Evolutionary conservation across 2,329 filamentous ascomycete genomes (phyloP).

Genomic region (Byssothecium circinans): DNA sequence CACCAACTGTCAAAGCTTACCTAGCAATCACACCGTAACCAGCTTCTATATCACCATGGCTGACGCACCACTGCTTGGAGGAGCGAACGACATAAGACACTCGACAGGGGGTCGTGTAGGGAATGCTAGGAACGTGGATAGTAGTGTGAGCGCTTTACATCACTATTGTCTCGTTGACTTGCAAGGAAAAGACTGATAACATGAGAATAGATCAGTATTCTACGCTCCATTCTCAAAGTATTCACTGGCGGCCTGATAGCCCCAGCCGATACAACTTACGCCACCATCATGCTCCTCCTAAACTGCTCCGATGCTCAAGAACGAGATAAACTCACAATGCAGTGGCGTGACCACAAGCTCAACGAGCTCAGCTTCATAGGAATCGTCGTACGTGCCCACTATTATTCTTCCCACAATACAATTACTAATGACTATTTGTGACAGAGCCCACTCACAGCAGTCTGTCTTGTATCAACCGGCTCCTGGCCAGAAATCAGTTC

Average conservation of each 20-base stretch:
- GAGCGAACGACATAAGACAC: slow-evolving; percentile 2
- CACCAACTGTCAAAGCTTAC: no score
- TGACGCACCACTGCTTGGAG: slow-evolving; percentile 8
- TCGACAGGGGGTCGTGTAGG: slow-evolving; percentile 3
- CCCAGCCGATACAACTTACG: slow-evolving; percentile 10
- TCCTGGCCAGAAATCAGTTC: slow-evolving; percentile 8
- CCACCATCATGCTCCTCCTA: slow-evolving; percentile 9
- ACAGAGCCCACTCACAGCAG: slow-evolving; percentile 9
- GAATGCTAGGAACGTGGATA: slow-evolving; percentile 8
- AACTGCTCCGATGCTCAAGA: slow-evolving; percentile 4
- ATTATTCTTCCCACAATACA: neutral
- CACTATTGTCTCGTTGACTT: neutral
- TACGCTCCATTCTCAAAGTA: slow-evolving; percentile 9
- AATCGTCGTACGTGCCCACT: slow-evolving; percentile 1
- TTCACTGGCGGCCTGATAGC: slow-evolving; percentile 8
- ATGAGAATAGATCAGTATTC: neutral
- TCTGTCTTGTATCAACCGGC: slow-evolving; percentile 8
- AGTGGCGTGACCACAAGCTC: slow-evolving; percentile 12
- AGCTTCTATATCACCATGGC: slow-evolving; percentile 2
- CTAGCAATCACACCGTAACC: no score
- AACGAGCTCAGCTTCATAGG: slow-evolving; percentile 12
- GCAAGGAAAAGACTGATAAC: neutral
- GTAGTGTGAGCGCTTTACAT: neutral
- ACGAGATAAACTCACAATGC: slow-evolving; percentile 5
- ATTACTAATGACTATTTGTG: neutral